Conservation (phyloP, 768 basidiomycete species). For the Suillus ampliporus region DNA sequence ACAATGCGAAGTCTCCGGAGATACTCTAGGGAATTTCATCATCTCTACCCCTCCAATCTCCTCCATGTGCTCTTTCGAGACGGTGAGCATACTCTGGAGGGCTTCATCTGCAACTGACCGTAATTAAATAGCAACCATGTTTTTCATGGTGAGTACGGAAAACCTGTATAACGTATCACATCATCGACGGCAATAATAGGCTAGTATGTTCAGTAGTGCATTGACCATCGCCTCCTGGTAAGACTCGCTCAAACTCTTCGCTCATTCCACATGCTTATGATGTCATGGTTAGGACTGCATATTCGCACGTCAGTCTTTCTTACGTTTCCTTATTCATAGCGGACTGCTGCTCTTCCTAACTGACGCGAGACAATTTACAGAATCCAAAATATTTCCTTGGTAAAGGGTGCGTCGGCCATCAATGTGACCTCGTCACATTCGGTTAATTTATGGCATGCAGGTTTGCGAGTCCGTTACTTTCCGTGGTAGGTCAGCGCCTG, state of each 20-base stretch:
- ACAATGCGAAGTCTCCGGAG: constrained; percentile 16
- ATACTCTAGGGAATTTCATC: constrained; percentile 2
- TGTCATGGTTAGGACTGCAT: constrained; percentile 17
- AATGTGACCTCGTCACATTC: background rate
- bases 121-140: constrained; percentile 7
- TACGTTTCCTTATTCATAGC: background rate
- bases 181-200: background rate
- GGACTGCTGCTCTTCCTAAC: background rate
- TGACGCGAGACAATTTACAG: constrained; percentile 12
- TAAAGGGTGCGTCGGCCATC: constrained; percentile 8
- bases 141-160: constrained; percentile 6
- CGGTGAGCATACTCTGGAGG: constrained; percentile 1
- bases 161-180: too few species aligned
- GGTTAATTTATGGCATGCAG: constrained; percentile 8
- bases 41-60: constrained; percentile 10
- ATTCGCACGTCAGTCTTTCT: constrained; percentile 5
- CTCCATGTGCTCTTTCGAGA: constrained; percentile 12
- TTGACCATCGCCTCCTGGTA: constrained; percentile 11
- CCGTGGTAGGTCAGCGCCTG: constrained; percentile 23
- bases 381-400: constrained; percentile 17
- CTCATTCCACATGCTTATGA: background rate
- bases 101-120: background rate
- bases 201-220: background rate
- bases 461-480: constrained; percentile 19
- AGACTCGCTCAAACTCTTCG: background rate